phyloP scores from a whole-genome alignment of 805 yeast species.

The Pichia californica region DNA sequence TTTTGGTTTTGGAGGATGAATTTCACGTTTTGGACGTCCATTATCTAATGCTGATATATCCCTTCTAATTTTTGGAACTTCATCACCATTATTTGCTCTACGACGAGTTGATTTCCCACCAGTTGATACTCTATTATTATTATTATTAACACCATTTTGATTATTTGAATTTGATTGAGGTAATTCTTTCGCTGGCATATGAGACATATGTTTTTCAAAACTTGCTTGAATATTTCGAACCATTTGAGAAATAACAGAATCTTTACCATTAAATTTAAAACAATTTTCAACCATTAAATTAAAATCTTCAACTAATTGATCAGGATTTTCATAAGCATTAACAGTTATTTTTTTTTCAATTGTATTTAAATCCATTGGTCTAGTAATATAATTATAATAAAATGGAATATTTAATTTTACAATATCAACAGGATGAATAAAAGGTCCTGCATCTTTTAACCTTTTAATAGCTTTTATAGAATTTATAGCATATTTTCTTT shows the following conservation, averaged over 20 bases:
- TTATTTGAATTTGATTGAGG: conserved; percentile 25
- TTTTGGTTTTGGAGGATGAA: conserved; percentile 93
- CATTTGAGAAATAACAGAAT: conserved; percentile 82
- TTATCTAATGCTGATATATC: conserved; percentile 52
- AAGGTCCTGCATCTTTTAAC: conserved; percentile 88
- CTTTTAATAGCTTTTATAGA: conserved; percentile 83
- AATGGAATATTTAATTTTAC: conserved; percentile 85
- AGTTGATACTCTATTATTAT: conserved; percentile 16
- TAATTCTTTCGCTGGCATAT: conserved; percentile 68
- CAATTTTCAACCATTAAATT: conserved; percentile 82
- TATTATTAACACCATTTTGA: neutral
- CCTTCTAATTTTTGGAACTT: conserved; percentile 61
- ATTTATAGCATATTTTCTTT: conserved; percentile 69
- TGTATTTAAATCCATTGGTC: conserved; percentile 92
- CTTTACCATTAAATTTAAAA: conserved; percentile 75
- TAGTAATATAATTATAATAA: conserved; percentile 72
- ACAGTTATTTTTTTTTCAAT: conserved; percentile 72
- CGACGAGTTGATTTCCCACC: conserved; percentile 11
- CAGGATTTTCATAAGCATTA: conserved; percentile 67
- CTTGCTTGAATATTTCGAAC: conserved; percentile 85
- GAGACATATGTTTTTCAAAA: conserved; percentile 87
- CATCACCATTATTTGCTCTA: conserved; percentile 29
- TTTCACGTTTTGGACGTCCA: conserved; percentile 90
- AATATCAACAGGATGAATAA: conserved; percentile 83
- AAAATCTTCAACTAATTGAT: conserved; percentile 69